Evolutionary conservation across 1,284 basidiomycete species (phyloP).

Genomic region (Bjerkandera adusta): DNA sequence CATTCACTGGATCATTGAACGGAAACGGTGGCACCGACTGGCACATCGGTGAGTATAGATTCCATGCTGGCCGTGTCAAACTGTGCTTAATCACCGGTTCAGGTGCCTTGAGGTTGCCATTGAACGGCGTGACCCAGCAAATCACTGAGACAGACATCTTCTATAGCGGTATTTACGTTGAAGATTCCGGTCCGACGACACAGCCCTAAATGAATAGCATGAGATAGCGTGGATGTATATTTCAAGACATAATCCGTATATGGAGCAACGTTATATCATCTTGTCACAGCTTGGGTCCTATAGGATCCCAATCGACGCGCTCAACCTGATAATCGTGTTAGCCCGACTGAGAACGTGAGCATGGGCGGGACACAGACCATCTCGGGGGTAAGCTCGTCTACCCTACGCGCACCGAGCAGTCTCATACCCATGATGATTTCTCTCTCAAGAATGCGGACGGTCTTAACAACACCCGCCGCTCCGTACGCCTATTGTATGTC

Average conservation of each 20-base stretch:
- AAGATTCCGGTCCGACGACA: conserved; percentile 24
- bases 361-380: conserved; percentile 51
- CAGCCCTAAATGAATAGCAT: conserved; percentile 12
- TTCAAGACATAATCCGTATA: not conserved
- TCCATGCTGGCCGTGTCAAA: not conserved
- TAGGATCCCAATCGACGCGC: conserved; percentile 65
- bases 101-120: conserved; percentile 25
- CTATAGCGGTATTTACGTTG: conserved; percentile 27
- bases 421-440: conserved; percentile 84
- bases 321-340: conserved; percentile 44
- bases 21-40: conserved; percentile 28
- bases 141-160: conserved; percentile 27
- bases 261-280: not conserved
- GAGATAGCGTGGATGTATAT: not conserved
- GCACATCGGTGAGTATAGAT: conserved; percentile 21
- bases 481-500: conserved; percentile 66
- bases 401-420: conserved; percentile 70
- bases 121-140: conserved; percentile 22
- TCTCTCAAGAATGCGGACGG: conserved; percentile 70
- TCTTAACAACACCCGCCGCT: conserved; percentile 75
- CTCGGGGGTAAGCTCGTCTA: conserved; percentile 75
- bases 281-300: conserved; percentile 38
- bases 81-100: not conserved
- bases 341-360: not conserved
- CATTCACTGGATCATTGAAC: conserved; percentile 25